phyloP scores from a whole-genome alignment of 2,329 filamentous ascomycete species.

The Fusarium hainanense region DNA sequence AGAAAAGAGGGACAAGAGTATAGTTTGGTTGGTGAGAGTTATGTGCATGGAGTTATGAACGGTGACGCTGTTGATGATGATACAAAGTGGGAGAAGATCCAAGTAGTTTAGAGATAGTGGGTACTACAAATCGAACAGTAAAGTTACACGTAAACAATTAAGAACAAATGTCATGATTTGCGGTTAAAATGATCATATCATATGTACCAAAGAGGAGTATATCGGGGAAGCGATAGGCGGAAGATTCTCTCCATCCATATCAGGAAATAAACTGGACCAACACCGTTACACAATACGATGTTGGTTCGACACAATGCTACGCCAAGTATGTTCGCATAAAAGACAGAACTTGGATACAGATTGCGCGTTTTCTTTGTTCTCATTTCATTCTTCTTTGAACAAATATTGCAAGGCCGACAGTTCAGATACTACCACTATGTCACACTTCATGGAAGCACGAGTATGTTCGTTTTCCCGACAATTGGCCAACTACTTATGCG shows the following conservation, averaged over 20 bases:
- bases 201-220: neutral
- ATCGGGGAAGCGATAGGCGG: neutral
- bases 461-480: neutral
- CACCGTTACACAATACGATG: neutral
- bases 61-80: neutral
- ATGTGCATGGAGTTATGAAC: slow-evolving; percentile 2
- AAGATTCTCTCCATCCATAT: accelerated
- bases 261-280: neutral
- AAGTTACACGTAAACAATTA: too few species aligned
- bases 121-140: too few species aligned
- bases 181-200: neutral
- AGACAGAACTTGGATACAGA: neutral
- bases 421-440: neutral
- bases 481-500: neutral
- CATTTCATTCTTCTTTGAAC: neutral
- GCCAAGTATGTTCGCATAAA: neutral
- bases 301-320: neutral
- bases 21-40: neutral
- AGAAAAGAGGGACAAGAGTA: accelerated
- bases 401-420: accelerated
- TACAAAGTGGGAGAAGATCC: neutral
- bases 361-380: neutral
- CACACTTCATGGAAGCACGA: neutral
- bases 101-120: neutral
- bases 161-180: neutral